Evolutionary conservation across 2,329 filamentous ascomycete species (phyloP).

Genomic region (Pseudogymnoascus sp.): DNA sequence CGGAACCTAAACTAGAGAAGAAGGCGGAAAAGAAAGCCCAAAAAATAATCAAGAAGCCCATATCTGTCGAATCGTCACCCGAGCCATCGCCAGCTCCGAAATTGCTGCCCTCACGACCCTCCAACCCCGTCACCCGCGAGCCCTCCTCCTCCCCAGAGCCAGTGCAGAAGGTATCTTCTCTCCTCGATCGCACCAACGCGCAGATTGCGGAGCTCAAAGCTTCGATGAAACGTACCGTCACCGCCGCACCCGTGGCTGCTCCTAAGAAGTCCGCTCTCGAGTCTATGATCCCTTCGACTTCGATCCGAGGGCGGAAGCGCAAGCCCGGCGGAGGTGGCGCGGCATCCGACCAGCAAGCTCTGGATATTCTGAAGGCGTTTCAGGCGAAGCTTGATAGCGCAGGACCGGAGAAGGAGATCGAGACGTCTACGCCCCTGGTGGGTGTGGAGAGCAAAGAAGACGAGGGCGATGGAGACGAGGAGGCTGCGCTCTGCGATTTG

Average conservation of each 20-base stretch:
- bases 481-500: conserved; percentile 76
- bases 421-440: conserved; percentile 21
- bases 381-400: conserved; percentile 64
- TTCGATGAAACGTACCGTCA: conserved; percentile 66
- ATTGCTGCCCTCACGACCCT: conserved; percentile 24
- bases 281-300: conserved; percentile 66
- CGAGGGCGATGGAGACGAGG: conserved; percentile 50
- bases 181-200: conserved; percentile 66
- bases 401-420: conserved; percentile 35
- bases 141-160: conserved; percentile 33
- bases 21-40: conserved; percentile 31
- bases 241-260: conserved; percentile 45
- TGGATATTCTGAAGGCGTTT: conserved; percentile 74
- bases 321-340: conserved; percentile 50
- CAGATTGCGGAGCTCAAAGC: conserved; percentile 76
- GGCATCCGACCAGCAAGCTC: conserved; percentile 52
- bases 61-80: conserved; percentile 34
- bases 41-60: conserved; percentile 25
- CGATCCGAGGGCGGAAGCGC: conserved; percentile 65
- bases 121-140: conserved; percentile 29
- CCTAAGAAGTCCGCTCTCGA: conserved; percentile 64
- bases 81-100: conserved; percentile 32
- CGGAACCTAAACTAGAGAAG: conserved; percentile 28
- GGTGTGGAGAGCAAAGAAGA: conserved; percentile 26
- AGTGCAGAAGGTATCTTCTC: conserved; percentile 33